These are phyloP conservation scores for Periconia macrospinosa DNA, from an alignment of 2,329 filamentous ascomycete species.

Conservation along the genomic window DNA sequence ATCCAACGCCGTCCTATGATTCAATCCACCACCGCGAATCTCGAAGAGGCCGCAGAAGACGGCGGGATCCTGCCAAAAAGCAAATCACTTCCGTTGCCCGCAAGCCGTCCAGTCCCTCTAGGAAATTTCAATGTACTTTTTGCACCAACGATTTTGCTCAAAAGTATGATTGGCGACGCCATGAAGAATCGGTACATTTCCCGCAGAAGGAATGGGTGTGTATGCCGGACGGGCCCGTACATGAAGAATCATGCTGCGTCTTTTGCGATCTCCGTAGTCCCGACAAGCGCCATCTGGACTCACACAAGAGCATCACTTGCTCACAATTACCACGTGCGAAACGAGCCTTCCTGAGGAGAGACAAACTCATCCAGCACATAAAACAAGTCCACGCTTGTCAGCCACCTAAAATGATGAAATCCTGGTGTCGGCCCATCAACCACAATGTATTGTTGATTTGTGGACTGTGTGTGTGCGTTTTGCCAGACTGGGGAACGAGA, in stretches of 20 bases:
- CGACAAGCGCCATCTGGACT: conserved; percentile 49
- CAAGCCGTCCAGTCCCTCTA: conserved; percentile 14
- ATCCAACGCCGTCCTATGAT: background rate
- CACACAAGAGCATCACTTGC: conserved; percentile 56
- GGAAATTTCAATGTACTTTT: conserved; percentile 56
- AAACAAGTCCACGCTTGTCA: conserved; percentile 49
- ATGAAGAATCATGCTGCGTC: conserved; percentile 49
- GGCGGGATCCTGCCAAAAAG: conserved; percentile 12
- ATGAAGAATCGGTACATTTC: conserved; percentile 66
- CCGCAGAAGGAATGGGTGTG: conserved; percentile 64
- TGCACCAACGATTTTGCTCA: conserved; percentile 54
- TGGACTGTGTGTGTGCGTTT: conserved; percentile 17
- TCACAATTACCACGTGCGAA: conserved; percentile 58
- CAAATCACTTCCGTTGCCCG: conserved; percentile 11
- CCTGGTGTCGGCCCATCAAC: conserved; percentile 20
- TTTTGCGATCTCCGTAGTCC: conserved; percentile 51
- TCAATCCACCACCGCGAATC: conserved; percentile 14
- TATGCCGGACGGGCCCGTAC: conserved; percentile 51
- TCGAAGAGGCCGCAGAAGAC: conserved; percentile 24
- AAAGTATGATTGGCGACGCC: conserved; percentile 61
- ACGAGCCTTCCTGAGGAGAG: conserved; percentile 54
- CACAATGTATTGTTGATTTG: conserved; percentile 16
- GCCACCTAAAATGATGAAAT: conserved; percentile 46
- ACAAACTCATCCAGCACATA: conserved; percentile 54
- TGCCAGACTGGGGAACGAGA: conserved; percentile 16